Evolutionary conservation across 169 alveolate genomes (phyloP), one percentile per base, ranked within the genome.

Genomic region (Plasmodium billcollinsi): DNA sequence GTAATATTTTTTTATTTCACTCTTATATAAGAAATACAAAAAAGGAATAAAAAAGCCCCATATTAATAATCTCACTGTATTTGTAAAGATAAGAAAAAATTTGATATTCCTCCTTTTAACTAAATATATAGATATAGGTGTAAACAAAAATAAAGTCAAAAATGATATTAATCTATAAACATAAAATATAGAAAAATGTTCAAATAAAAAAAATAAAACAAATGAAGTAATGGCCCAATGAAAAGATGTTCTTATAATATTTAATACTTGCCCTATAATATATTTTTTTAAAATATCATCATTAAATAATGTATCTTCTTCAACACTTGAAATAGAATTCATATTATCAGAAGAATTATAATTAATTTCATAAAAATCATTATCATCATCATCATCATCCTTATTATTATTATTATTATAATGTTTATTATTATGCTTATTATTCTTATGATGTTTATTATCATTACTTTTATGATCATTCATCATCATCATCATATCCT

Each of bases 141-240:
- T 80, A 49, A 80, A 80, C 21, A 80, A 26, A 21, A 80, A 56
- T 20, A 80, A 73, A 0, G 83, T 80, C 4, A 66, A 39, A 49
- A 80, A 80, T 3, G 90, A 80, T 4, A 80, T 49, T 14, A 80
- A 7, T 43, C 90, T 56, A 49, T 80, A 80, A 11, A 80, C 83
- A 72, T 67, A 80, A 80, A 80, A 80, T 2, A 80, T 11, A 4
- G 85, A 80, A 63, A 69, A 80, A 9, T 80, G 90, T 2, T 67
- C 83, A 49, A 80, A 80, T 33, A 80, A 15, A 24, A 61, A 69
- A 49, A 80, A 52, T 80, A 80, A 72, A 26, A 80, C 11, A 69
- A 80, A 67, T 1, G 90, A 70, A 1, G 90, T 56, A 3, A 80
- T 58, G 18, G 73, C 90, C 90, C 90, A 80, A 54, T 80, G 90